A percentile compares a stretch with the other conserved stretches of the same genome.
Evolutionary conservation across 106 monocot species (phyloP).

Genomic region (Dendrobium officinale): DNA sequence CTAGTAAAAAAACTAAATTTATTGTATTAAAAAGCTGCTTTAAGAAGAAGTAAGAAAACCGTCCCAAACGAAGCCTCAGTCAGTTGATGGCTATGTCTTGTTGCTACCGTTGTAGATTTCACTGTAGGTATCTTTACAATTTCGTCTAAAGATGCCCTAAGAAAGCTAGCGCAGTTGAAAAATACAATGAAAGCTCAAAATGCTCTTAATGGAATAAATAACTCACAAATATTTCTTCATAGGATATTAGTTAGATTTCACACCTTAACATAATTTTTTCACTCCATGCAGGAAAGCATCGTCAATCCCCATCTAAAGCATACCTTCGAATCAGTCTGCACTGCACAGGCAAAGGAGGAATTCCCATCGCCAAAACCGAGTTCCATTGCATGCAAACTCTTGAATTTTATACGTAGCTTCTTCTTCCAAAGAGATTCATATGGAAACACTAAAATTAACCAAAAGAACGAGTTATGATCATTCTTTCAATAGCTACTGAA

Average conservation of each 20-base stretch:
- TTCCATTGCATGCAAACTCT: not conserved
- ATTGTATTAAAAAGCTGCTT: too few species aligned
- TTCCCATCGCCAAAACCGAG: not conserved
- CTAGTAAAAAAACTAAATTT: too few species aligned
- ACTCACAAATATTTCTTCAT: too few species aligned
- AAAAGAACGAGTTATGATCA: not conserved
- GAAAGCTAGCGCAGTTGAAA: too few species aligned
- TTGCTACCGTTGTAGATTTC: too few species aligned
- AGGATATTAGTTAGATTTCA: not conserved
- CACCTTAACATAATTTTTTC: not conserved
- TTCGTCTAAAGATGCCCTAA: too few species aligned
- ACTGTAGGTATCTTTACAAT: too few species aligned
- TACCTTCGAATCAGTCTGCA: constrained; percentile 7
- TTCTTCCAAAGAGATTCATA: not conserved
- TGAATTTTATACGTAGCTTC: not conserved
- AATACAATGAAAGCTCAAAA: too few species aligned
- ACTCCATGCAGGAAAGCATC: constrained; percentile 4
- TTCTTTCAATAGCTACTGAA: not conserved
- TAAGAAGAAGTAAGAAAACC: too few species aligned
- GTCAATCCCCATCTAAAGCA: constrained; percentile 6
- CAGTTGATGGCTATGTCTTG: not conserved
- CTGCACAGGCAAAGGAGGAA: not conserved
- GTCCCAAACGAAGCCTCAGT: too few species aligned
- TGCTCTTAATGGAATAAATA: too few species aligned
- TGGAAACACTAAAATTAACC: not conserved